Evolutionary conservation across 192 early-diverging fungal species (phyloP).

Genomic region (Entomortierella beljakovae): DNA sequence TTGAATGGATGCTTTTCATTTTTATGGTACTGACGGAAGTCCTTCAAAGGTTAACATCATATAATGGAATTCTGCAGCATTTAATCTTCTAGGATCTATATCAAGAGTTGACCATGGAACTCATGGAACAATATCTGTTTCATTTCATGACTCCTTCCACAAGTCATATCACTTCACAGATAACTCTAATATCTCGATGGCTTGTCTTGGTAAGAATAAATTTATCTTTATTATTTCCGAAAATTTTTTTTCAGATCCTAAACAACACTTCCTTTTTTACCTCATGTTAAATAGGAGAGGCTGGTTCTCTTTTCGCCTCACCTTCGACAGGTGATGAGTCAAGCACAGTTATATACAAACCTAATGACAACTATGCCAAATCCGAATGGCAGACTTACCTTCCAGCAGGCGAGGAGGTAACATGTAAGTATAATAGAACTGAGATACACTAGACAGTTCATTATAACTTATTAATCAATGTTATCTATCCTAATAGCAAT

Average conservation of each 20-base stretch:
- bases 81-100: conserved; percentile 88
- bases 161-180: conserved; percentile 88
- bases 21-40: not conserved
- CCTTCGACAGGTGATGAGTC: conserved; percentile 57
- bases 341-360: conserved; percentile 78
- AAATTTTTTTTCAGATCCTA: not conserved
- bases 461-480: not conserved
- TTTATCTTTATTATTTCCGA: not conserved
- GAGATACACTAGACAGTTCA: too few species aligned
- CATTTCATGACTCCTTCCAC: conserved; percentile 94
- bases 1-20: not conserved
- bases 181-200: conserved; percentile 81
- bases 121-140: conserved; percentile 85
- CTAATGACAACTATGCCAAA: conserved; percentile 77
- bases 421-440: conserved; percentile 35
- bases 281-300: conserved; percentile 40
- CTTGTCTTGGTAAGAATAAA: conserved; percentile 64
- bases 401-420: conserved; percentile 75
- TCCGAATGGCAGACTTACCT: conserved; percentile 83
- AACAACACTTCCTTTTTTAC: too few species aligned
- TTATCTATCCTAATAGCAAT: conserved; percentile 63
- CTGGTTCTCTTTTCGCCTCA: conserved; percentile 82
- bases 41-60: not conserved
- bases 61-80: conserved; percentile 58
- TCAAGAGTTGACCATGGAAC: conserved; percentile 75